Base-by-base conservation (phyloP, 805 yeast genomes). In the Nakazawaea populi region DNA sequence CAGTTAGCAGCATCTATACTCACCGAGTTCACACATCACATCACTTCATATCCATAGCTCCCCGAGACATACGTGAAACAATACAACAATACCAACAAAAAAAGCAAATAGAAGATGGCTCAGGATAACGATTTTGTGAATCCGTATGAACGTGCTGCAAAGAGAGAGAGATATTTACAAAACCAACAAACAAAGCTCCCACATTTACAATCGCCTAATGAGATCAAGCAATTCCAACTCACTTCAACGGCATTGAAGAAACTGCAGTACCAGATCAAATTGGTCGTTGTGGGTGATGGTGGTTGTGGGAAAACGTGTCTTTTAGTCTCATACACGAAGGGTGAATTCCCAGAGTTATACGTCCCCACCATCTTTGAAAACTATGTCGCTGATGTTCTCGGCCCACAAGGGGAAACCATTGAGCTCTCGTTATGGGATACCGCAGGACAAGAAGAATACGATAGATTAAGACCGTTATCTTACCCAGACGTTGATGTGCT, bases 261-360 rank as follows among this genome's bases (percentile, higher is more conserved):
- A 39, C 49, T 46, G 44, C 32, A 48, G 14, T 48, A 55, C 42
- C 56, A 63, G 44, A 59, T 65, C 53, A 69, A 69, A 46, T 57
- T 68, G 18, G 95, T 89, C 10, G 86, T 86, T 30, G 94, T 89
- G 8, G 96, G 96, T 6, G 96, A 89, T 65, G 90, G 92, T 59
- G 91, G 89, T 14, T 85, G 94, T 63, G 96, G 96, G n/a, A 89
- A 89, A 64, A 89, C 96, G 0, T 85, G 91, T 59, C 65, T 89
- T 58, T 49, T 61, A 32, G 55, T 56, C 35, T 67, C 87, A 18
- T 89, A 84, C 62, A 77, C 88, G 4, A 81, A 83, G 59, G 85
- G 86, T 27, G 70, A 73, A 57, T 87, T 86, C 62, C 94, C 95
- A 1, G 78, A 76, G 42, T 73, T 75, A 7, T 86, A 89, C 61